Base-by-base conservation (phyloP, 306 rosid genomes). In the Gastrolobium bilobum region DNA sequence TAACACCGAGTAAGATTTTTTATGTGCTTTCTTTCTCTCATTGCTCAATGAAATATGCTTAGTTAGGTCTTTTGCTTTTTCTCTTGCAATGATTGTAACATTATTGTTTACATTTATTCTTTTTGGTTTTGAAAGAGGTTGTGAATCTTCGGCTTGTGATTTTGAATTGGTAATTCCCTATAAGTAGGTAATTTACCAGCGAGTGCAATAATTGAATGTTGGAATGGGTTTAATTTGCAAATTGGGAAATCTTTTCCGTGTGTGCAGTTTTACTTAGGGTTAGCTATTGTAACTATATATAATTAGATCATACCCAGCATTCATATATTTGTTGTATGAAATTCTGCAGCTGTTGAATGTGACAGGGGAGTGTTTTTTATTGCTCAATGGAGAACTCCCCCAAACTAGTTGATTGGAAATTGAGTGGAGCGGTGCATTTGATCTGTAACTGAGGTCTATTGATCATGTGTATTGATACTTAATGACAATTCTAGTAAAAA, bases 101-200 rank as follows among this genome's bases (percentile, higher is more conserved):
- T 71, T 11, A 9, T 37, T 52, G 52, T 70, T 30, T 4, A 48
- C 10, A 9, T 4, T 50, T 35, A 14, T 29, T 68, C 33, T n/a
- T 4, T 46, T 47, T 33, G 46, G 44, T 10, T 69, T 50, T 0
- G 3, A 15, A 68, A 7, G 34, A 48, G 65, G 13, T 51, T 71
- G 4, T 47, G 52, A 54, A 38, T 71, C 10, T 10, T 4, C 10
- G 10, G 13, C 48, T 52, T 35, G 39, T 37, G 51, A 37, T 71
- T 54, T 71, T 71, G 5, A 71, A 54, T 56, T 26, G 65, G 26
- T 47, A n/a, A 73, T 43, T 40, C 58, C 60, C 42, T 30, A 4
- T 13, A 42, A 73, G 34, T 31, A 57, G 44, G 6, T 46, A 59
- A 14, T 47, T 48, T 39, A 15, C 15, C 38, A 51, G 54, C 37